Evolutionary conservation across 805 yeast genomes (phyloP), one percentile per base, ranked within the genome.

Genomic region (Nadsonia fulvescens): DNA sequence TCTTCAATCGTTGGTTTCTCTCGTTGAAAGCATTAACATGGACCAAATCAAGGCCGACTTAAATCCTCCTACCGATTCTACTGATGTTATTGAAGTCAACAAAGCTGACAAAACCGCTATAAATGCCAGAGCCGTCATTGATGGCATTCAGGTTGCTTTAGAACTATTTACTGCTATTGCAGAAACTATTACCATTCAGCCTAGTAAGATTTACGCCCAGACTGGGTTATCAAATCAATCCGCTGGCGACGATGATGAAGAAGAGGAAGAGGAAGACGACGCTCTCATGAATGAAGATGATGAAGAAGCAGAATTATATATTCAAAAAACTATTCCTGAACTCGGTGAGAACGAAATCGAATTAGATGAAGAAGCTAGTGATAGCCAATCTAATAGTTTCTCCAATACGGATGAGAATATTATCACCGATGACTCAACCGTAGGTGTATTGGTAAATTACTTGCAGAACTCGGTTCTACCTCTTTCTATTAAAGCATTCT

Each of bases 131-230:
- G 41, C 49, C 5, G 42, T 42, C 25, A 48, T 75, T 25, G 72
- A 72, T 35, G 59, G 76, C 4, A 52, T 76, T 12, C 92, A 79
- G 38, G 58, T 73, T 1, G 57, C 75, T 0, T 49, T 83, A 12
- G 96, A 86, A 45, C 46, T 86, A 16, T 54, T 79, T 13, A 68
- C 94, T 1, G 75, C 83, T 1, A 55, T 71, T 5, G 62, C 75
- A 37, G 94, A 82, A 45, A 48, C 54, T 15, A 38, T 58, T 6
- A 64, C 66, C 8, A 32, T 37, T 9, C 39, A 32, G 15, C 39
- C 37, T 3, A 18, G 32, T 4, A 16, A 21, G 8, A 30, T 28
- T 6, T 31, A 31, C 12, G 27, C 19, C n/a, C 15, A 15, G 8
- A 27, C 25, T n/a, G n/a, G n/a, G n/a, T n/a, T n/a, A n/a, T n/a